These are phyloP conservation scores for Globisporangium spiculum DNA, from an alignment of 352 stramenopile species.

Conservation along the genomic window DNA sequence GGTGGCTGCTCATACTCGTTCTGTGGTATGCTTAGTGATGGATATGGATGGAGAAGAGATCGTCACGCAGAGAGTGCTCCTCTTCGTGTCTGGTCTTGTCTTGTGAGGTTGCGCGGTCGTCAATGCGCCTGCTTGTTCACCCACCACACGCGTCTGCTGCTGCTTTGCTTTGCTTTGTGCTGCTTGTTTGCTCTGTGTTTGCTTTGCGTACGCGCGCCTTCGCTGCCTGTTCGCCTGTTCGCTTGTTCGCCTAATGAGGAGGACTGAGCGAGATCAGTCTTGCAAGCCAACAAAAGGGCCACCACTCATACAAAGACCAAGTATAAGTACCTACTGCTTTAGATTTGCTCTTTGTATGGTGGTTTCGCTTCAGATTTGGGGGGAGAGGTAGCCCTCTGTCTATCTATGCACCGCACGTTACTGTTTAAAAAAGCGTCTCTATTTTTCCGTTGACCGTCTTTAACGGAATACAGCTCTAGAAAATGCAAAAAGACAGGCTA, in stretches of 20 bases:
- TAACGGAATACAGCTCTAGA: too few species aligned
- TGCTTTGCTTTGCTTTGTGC: too few species aligned
- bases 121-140: background rate
- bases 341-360: background rate
- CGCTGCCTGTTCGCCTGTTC: background rate
- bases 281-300: background rate
- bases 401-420: too few species aligned
- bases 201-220: background rate
- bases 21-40: background rate
- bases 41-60: background rate
- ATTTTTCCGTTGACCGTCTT: too few species aligned
- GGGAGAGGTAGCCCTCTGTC: too few species aligned
- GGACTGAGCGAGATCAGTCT: background rate
- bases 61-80: background rate
- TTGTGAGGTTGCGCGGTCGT: background rate
- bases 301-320: too few species aligned
- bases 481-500: too few species aligned
- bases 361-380: too few species aligned
- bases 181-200: too few species aligned
- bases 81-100: background rate
- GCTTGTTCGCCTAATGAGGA: background rate
- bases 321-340: background rate
- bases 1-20: slow-evolving; percentile 10
- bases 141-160: background rate
- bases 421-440: too few species aligned